Conservation (phyloP, 495 filamentous ascomycete genomes). For the Trichoderma virens region DNA sequence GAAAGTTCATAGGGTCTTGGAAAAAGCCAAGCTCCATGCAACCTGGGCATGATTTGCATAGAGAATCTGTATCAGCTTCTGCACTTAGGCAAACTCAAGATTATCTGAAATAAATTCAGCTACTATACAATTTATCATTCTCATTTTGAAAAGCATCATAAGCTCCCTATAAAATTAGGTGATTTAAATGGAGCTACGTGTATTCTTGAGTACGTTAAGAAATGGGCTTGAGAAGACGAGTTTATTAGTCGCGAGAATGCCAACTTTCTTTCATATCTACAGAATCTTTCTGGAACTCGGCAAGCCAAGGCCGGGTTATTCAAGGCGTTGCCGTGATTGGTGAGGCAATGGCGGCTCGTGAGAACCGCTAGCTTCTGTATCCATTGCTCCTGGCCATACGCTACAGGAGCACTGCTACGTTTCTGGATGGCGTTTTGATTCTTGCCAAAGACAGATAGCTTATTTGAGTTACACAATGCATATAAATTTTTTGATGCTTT, state of each 20-base stretch:
- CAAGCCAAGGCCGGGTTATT: too few species aligned
- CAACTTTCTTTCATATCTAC: not conserved
- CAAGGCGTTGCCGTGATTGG: too few species aligned
- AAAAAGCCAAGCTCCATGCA: not conserved
- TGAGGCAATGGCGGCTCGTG: too few species aligned
- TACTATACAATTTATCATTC: not conserved
- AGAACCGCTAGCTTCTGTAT: too few species aligned
- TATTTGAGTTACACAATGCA: not conserved
- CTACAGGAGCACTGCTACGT: too few species aligned
- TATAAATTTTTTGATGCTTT: not conserved
- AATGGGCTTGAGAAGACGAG: not conserved
- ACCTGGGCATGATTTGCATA: not conserved
- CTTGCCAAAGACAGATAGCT: too few species aligned
- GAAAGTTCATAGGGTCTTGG: constrained; percentile 12
- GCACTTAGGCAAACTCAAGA: too few species aligned
- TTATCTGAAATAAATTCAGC: not conserved
- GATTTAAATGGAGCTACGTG: not conserved
- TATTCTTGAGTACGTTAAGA: not conserved
- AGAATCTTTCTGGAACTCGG: not conserved
- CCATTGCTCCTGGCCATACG: too few species aligned
- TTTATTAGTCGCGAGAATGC: not conserved
- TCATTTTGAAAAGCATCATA: not conserved
- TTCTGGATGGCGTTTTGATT: too few species aligned
- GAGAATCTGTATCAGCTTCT: not conserved
- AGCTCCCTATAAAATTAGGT: not conserved